Conservation (phyloP, 768 basidiomycete species). For the Pisolithus orientalis region DNA sequence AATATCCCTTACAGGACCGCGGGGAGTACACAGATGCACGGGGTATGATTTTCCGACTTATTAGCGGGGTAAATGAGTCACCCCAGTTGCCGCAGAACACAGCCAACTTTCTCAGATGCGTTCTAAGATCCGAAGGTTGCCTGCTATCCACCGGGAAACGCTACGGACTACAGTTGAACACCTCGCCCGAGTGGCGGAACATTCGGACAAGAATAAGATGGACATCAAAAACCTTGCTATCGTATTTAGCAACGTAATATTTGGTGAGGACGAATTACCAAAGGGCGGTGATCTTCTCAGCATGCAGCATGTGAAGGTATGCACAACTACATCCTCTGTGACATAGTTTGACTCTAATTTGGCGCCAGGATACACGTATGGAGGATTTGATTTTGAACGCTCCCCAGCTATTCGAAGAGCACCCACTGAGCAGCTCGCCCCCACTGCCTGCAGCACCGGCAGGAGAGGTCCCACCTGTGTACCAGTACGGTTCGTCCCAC, state of each 20-base stretch:
- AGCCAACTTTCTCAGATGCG: conserved; percentile 69
- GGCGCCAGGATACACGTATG: conserved; percentile 58
- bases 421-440: conserved; percentile 47
- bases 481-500: conserved; percentile 65
- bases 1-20: conserved; percentile 71
- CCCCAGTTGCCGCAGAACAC: conserved; percentile 52
- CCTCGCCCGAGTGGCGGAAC: conserved; percentile 62
- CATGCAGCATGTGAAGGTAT: conserved; percentile 71
- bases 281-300: conserved; percentile 71
- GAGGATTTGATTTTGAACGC: conserved; percentile 79
- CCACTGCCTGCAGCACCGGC: conserved; percentile 69
- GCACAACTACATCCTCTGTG: not conserved
- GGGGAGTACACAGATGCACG: conserved; percentile 73
- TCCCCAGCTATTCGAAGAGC: conserved; percentile 57
- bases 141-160: conserved; percentile 79
- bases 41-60: conserved; percentile 37
- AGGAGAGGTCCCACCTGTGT: conserved; percentile 51
- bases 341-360: conserved; percentile 26
- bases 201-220: conserved; percentile 83
- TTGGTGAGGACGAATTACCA: conserved; percentile 87
- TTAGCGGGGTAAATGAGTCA: not conserved
- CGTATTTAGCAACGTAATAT: conserved; percentile 82
- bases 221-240: conserved; percentile 89
- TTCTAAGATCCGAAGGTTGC: conserved; percentile 81
- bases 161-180: conserved; percentile 80